These are phyloP conservation scores for Daldinia loculata DNA, from an alignment of 495 filamentous ascomycete species.

Conservation along the genomic window DNA sequence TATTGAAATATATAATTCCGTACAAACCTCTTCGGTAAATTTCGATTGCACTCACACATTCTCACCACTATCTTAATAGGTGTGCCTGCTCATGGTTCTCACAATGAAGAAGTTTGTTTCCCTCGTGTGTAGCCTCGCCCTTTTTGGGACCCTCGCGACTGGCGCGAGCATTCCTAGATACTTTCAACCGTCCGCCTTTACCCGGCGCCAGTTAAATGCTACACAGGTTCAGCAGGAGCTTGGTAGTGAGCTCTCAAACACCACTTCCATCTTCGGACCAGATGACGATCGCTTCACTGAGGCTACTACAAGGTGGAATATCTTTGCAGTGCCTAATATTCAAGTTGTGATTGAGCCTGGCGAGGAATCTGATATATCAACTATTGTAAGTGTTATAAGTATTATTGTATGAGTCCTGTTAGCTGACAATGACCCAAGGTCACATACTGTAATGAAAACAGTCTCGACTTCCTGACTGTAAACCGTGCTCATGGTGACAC, in stretches of 20 bases:
- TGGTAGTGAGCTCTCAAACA: constrained; percentile 2
- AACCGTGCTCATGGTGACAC: constrained; percentile 2
- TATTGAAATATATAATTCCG: background rate
- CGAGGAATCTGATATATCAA: background rate
- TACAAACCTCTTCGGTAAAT: background rate
- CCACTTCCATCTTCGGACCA: constrained; percentile 14
- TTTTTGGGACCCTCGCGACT: background rate
- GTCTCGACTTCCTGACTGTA: background rate
- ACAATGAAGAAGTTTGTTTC: background rate
- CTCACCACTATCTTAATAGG: background rate
- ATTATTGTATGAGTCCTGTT: background rate
- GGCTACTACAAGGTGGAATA: constrained; percentile 22
- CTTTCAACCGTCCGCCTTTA: background rate
- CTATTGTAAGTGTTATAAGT: background rate
- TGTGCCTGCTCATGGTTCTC: background rate
- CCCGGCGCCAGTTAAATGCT: background rate
- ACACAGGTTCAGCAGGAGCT: background rate
- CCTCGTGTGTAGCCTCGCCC: background rate
- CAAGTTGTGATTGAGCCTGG: constrained; percentile 20
- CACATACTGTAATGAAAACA: background rate
- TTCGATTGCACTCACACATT: background rate
- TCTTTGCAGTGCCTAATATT: background rate
- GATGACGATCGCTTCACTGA: constrained; percentile 1
- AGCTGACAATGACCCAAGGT: background rate
- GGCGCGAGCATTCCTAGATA: background rate